phyloP scores from a whole-genome alignment of 2,329 filamentous ascomycete species.

The Ophiostoma tasmaniense region DNA sequence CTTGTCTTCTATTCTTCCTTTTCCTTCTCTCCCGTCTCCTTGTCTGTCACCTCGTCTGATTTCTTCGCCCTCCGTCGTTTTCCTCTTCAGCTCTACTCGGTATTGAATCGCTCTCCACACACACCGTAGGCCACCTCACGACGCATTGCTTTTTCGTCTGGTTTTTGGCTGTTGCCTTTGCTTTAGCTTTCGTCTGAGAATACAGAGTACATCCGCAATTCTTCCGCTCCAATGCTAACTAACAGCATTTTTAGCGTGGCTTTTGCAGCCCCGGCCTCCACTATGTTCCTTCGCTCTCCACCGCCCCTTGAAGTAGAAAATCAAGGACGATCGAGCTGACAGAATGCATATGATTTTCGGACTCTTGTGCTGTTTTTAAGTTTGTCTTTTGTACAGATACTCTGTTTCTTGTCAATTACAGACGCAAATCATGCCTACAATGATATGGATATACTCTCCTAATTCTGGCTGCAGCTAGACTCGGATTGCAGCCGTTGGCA shows the following conservation, averaged over 20 bases:
- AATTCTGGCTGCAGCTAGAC: neutral
- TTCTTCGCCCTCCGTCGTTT: neutral
- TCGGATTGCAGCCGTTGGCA: neutral
- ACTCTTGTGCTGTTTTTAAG: neutral
- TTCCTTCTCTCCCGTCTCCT: neutral
- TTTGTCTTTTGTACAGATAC: neutral
- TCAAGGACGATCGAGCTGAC: neutral
- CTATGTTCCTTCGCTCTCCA: conserved; percentile 3
- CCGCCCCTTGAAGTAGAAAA: conserved; percentile 5
- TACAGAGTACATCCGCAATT: neutral
- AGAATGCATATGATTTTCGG: neutral
- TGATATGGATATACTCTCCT: too few relatives aligned
- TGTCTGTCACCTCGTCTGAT: neutral
- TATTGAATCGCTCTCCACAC: conserved; percentile 1
- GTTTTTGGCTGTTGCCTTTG: neutral
- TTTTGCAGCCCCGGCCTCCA: conserved; percentile 1
- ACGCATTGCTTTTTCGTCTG: neutral
- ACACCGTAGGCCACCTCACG: neutral
- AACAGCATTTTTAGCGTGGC: neutral
- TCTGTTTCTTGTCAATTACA: neutral
- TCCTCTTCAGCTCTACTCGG: neutral
- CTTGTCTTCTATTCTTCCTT: neutral
- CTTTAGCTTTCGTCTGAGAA: neutral
- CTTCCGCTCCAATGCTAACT: neutral
- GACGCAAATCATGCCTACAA: neutral